These are phyloP conservation scores for Fragaria ananassa DNA, from an alignment of 306 rosid genomes.

Conservation along the genomic window DNA sequence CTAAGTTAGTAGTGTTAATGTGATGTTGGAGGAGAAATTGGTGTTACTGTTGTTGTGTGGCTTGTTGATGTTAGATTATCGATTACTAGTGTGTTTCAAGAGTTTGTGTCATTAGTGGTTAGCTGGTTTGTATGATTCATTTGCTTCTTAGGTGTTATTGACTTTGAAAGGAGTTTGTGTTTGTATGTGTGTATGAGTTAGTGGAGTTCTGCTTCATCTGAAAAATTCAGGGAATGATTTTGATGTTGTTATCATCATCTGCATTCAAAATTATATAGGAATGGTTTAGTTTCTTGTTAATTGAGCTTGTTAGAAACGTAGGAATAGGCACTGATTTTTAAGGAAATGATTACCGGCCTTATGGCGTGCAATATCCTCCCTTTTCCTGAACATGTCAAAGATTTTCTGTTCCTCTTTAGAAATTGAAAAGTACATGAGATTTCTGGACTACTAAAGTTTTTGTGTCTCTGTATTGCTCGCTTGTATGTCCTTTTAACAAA, in stretches of 20 bases:
- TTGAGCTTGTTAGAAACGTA: not conserved
- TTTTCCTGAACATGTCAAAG: not conserved
- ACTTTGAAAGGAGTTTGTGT: not conserved
- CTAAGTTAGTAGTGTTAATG: not conserved
- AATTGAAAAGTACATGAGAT: not conserved
- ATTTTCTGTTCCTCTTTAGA: not conserved
- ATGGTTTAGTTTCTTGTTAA: not conserved
- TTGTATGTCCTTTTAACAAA: slow-evolving; percentile 26
- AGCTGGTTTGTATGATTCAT: not conserved
- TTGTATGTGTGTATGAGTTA: not conserved
- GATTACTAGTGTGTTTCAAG: not conserved
- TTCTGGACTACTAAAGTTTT: not conserved
- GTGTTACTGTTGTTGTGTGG: not conserved
- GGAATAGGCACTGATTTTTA: not conserved
- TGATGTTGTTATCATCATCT: not conserved
- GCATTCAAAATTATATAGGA: not conserved
- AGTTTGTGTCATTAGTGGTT: not conserved
- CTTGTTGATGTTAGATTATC: not conserved
- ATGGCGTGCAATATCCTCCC: not conserved
- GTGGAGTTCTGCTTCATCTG: not conserved
- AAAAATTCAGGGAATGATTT: not conserved
- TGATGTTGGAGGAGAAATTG: not conserved
- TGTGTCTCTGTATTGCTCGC: slow-evolving; percentile 19
- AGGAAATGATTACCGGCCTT: not conserved
- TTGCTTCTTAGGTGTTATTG: not conserved